Base-by-base conservation (phyloP, 495 filamentous ascomycete species). In the Penicillium crystallinum region DNA sequence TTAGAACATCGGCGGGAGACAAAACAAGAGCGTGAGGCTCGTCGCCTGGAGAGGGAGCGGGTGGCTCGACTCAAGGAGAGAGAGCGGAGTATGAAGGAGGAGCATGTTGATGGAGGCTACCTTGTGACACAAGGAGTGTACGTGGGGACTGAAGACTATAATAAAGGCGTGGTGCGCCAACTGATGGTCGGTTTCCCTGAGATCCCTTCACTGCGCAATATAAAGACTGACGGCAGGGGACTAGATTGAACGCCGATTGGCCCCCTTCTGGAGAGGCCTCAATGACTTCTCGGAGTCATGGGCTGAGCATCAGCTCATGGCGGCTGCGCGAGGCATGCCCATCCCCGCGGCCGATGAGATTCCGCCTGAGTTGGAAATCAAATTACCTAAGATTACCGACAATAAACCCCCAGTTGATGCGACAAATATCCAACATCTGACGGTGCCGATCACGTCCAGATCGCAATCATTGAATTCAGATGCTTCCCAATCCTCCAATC, bases 61-160 rank as follows among this genome's bases (percentile, higher is more conserved):
- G 68, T 73, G 3, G 80, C 79, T 15, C 77, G 93, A 34, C 54
- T 83, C 39, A 89, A 87, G 65, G 93, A 98, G 65, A 79, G 91
- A 23, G 92, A 96, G 70, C 79, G 89, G 64, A 98, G 93, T 66
- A 87, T 97, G 75, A 86, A 78, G 57, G 92, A 97, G 57, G 93
- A 97, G 59, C 81, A 90, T 68, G 87, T 96, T 25, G 93, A 97
- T 74, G 93, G 93, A 27, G 93, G 93, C 25, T 97, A 87, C 72
- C 71, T 97, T 25, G 93, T 97, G 34, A 98, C 93, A 0, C 84
- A 96, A 67, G 93, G 93, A 21, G 86, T 90, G 34, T 98, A 98
- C 63, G 91, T 87, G 6, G 89, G 92, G 3, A 75, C 83, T 15
- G 93, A 98, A 67, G 93, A 98, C 67, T 98, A 90, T 64, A 96